phyloP scores from a whole-genome alignment of 1,284 basidiomycete species.

The Cystobasidium slooffiae region DNA sequence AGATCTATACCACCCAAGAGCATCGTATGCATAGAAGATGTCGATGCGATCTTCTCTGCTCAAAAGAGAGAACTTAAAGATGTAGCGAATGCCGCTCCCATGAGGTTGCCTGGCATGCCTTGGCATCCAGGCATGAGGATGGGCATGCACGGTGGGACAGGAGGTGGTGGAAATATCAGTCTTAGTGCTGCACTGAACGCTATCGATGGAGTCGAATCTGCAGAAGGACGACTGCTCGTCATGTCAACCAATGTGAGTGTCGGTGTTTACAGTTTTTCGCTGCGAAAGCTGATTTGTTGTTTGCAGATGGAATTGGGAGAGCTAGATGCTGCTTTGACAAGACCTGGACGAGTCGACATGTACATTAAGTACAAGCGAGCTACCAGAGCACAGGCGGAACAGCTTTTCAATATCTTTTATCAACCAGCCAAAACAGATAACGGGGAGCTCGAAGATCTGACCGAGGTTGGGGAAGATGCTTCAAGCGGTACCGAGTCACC shows the following conservation, averaged over 20 bases:
- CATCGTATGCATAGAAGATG: constrained; percentile 52
- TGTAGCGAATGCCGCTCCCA: not conserved
- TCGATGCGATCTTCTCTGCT: constrained; percentile 53
- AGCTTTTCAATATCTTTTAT: constrained; percentile 71
- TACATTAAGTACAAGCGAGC: constrained; percentile 73
- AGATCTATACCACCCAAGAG: constrained; percentile 65
- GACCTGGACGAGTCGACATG: constrained; percentile 71
- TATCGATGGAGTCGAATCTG: constrained; percentile 73
- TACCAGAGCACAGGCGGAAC: constrained; percentile 67
- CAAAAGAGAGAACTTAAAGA: constrained; percentile 32
- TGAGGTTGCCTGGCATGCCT: not conserved
- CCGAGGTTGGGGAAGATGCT: not conserved
- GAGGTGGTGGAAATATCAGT: constrained; percentile 60
- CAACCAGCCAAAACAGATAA: constrained; percentile 57
- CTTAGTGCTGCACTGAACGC: constrained; percentile 74
- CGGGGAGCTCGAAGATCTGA: constrained; percentile 26
- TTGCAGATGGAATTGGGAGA: not conserved
- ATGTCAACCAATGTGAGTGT: constrained; percentile 28
- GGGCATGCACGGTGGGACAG: constrained; percentile 9
- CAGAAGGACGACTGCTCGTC: constrained; percentile 65
- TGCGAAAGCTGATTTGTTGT: no score
- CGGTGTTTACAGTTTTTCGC: no score
- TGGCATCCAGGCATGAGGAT: constrained; percentile 17
- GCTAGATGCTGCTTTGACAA: constrained; percentile 35
- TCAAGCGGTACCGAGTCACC: not conserved